These are phyloP conservation scores for Fusarium sororula DNA, from an alignment of 2,329 filamentous ascomycete genomes.

Conservation along the genomic window DNA sequence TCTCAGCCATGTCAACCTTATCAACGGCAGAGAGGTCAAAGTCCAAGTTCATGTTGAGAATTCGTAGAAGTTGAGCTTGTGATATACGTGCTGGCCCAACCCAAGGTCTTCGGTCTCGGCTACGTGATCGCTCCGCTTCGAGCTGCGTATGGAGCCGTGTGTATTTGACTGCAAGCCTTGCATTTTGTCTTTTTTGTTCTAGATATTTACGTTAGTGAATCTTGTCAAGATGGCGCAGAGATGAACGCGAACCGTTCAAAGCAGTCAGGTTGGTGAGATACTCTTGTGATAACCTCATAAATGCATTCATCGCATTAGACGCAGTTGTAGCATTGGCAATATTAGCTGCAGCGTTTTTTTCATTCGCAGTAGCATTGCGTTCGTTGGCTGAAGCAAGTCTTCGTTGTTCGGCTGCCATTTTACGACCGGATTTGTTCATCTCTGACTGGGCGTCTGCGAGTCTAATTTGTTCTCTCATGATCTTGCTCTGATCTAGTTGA, in stretches of 20 bases:
- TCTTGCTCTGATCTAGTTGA: not conserved
- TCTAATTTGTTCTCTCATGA: not conserved
- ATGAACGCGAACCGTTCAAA: not conserved
- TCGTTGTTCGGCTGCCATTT: not conserved
- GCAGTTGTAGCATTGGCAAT: not conserved
- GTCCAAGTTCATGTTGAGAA: not conserved
- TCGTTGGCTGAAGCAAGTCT: not conserved
- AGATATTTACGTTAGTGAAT: accelerated
- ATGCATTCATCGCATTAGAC: not conserved
- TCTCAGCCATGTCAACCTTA: accelerated
- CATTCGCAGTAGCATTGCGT: not conserved
- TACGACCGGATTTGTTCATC: not conserved
- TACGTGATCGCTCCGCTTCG: not conserved
- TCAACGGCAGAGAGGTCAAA: not conserved
- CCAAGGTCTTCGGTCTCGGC: not conserved
- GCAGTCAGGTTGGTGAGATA: not conserved
- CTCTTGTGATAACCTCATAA: not conserved
- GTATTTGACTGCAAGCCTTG: not conserved
- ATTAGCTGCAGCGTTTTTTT: not conserved
- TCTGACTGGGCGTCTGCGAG: not conserved
- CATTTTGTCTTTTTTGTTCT: not conserved
- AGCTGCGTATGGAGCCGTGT: accelerated
- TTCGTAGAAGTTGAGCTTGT: not conserved
- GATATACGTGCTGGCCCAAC: not conserved
- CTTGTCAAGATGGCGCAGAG: accelerated